Conservation (phyloP, 768 basidiomycete genomes). For the Termitomyces sp. region DNA sequence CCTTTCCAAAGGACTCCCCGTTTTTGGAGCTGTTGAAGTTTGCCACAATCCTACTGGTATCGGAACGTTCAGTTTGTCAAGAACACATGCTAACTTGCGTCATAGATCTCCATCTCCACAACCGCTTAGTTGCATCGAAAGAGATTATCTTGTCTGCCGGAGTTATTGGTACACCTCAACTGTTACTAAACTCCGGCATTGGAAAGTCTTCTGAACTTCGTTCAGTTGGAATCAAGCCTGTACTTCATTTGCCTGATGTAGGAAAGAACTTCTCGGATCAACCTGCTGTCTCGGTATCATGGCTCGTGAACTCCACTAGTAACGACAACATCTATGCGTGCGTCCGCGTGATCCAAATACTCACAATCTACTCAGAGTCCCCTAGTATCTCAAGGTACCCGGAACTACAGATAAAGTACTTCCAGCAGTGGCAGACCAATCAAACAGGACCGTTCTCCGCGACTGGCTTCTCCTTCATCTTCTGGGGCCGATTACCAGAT, state of each 20-base stretch:
- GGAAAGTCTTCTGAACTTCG: slow-evolving; percentile 19
- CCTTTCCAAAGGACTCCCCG: not conserved
- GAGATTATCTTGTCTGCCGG: slow-evolving; percentile 20
- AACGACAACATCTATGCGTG: slow-evolving; percentile 19
- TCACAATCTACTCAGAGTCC: not conserved
- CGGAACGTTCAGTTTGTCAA: not conserved
- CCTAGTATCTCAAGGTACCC: slow-evolving; percentile 11
- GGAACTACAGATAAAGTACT: slow-evolving; percentile 13
- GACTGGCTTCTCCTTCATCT: slow-evolving; percentile 18
- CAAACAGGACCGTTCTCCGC: slow-evolving; percentile 24
- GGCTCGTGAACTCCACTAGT: slow-evolving; percentile 21
- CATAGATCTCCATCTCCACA: not conserved
- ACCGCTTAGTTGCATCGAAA: not conserved
- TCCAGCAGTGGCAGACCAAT: slow-evolving; percentile 23
- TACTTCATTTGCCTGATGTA: slow-evolving; percentile 20
- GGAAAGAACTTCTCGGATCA: not conserved
- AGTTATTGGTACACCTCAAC: slow-evolving; percentile 27
- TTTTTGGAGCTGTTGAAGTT: not conserved
- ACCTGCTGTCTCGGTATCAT: slow-evolving; percentile 10
- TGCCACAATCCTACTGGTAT: not conserved
- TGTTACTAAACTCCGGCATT: slow-evolving; percentile 14
- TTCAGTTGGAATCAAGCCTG: slow-evolving; percentile 17
- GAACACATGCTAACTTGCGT: not conserved
- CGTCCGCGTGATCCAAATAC: not conserved
- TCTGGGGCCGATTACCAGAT: slow-evolving; percentile 21